Base-by-base conservation (phyloP, 805 yeast genomes). In the Ascoidea tarda region DNA sequence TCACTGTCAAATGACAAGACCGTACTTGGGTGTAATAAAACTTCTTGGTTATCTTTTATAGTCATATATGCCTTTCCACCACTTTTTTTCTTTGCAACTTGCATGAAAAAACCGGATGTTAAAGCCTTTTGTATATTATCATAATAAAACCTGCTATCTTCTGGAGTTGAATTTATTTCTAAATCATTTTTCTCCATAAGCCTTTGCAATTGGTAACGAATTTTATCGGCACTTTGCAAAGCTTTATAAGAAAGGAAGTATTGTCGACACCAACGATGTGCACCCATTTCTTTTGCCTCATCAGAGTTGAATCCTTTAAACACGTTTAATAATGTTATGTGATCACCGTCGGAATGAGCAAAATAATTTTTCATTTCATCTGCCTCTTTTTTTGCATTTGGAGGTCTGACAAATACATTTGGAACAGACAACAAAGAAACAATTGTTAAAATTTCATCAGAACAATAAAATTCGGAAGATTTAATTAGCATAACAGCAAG, bases 61-160 rank as follows among this genome's bases (percentile, higher is more conserved):
- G 99, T 93, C 60, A 86, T 76, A 66, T 84, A 91, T n/a, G 87
- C 90, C 61, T 83, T 84, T 31, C 76, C 73, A 46, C 87, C 82
- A n/a, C 85, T 78, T 70, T 79, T 81, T 72, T 87, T 87, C 71
- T 90, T 93, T 42, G 97, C 98, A 52, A 87, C 95, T 71, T 93
- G 99, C 98, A 93, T 90, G 73, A 93, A 93, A 67, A 89, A 90
- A 1, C 99, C 99, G n/a, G 87, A 78, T 4, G 87, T 76, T 54
- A 93, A 69, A 0, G 98, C 96, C 66, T 84, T 86, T 53, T 95
- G 76, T 58, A 93, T 82, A 61, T 87, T 84, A 59, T 77, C 81
- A 66, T 82, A 83, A 69, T 87, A 89, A 47, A 65, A 63, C 51
- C 77, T 78, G 57, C 75, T 72, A 61, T 81, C 82, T 32, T 78